These are phyloP conservation scores for Hyphopichia burtonii DNA, from an alignment of 1,139 yeast species.

Conservation along the genomic window DNA sequence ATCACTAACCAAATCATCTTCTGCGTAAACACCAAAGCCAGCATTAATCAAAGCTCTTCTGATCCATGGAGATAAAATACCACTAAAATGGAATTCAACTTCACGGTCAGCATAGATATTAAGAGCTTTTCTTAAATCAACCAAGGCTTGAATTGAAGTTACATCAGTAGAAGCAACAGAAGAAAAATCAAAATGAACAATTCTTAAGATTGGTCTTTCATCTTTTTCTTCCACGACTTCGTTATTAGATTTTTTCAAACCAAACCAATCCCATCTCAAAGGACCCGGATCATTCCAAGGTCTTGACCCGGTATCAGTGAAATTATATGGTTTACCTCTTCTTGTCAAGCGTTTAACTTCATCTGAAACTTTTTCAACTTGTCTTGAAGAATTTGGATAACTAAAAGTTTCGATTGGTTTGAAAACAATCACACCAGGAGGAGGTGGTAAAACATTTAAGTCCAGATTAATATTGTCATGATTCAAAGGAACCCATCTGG, in stretches of 20 bases:
- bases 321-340: slow-evolving; percentile 53
- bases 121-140: slow-evolving; percentile 72
- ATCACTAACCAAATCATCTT: slow-evolving; percentile 41
- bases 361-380: slow-evolving; percentile 67
- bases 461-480: slow-evolving; percentile 57
- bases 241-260: slow-evolving; percentile 19
- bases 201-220: slow-evolving; percentile 62
- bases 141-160: slow-evolving; percentile 75
- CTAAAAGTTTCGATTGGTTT: slow-evolving; percentile 79
- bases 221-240: slow-evolving; percentile 27
- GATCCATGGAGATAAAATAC: slow-evolving; percentile 84
- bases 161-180: slow-evolving; percentile 74
- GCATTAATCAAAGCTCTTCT: slow-evolving; percentile 72
- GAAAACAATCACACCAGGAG: slow-evolving; percentile 87
- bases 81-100: slow-evolving; percentile 87
- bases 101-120: slow-evolving; percentile 77
- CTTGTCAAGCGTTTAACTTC: slow-evolving; percentile 62
- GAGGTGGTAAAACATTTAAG: slow-evolving; percentile 68
- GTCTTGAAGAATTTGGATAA: slow-evolving; percentile 77
- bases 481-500: slow-evolving; percentile 79
- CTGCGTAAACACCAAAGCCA: slow-evolving; percentile 71
- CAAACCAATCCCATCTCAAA: slow-evolving; percentile 39
- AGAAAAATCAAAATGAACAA: slow-evolving; percentile 79
- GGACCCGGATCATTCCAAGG: slow-evolving; percentile 95
- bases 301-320: slow-evolving; percentile 59